These are phyloP conservation scores for Penicillium sp. DNA, from an alignment of 2,329 filamentous ascomycete species.

Conservation along the genomic window DNA sequence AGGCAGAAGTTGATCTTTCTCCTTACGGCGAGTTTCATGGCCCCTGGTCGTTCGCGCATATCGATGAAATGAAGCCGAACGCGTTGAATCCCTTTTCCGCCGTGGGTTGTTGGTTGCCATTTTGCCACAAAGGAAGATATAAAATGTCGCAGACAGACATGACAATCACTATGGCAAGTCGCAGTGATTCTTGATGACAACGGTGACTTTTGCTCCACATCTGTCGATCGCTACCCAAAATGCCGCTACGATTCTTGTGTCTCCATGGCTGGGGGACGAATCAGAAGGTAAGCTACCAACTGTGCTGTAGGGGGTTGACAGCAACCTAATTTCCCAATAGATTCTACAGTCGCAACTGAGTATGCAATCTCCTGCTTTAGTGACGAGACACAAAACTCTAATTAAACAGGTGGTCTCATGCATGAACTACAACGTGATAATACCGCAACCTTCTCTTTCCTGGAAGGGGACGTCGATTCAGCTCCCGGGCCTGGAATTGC, in stretches of 20 bases:
- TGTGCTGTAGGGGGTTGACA: not conserved
- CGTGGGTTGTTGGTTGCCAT: not conserved
- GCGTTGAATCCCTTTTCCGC: not conserved
- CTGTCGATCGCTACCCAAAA: slow-evolving; percentile 3
- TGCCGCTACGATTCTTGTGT: slow-evolving; percentile 33
- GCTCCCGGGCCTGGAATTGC: slow-evolving; percentile 30
- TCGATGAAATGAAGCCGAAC: not conserved
- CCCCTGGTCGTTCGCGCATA: not conserved
- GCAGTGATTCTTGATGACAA: not conserved
- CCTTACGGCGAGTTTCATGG: slow-evolving; percentile 1
- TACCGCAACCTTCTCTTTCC: slow-evolving; percentile 29
- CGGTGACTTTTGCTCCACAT: slow-evolving; percentile 1
- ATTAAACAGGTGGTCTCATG: slow-evolving; percentile 24
- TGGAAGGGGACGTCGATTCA: slow-evolving; percentile 32
- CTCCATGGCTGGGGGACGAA: slow-evolving; percentile 38
- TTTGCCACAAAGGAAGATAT: not conserved
- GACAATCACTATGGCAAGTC: not conserved
- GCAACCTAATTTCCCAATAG: slow-evolving; percentile 14
- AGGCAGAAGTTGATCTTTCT: not conserved
- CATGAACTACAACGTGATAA: slow-evolving; percentile 29
- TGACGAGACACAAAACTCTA: not conserved
- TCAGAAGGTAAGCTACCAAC: slow-evolving; percentile 20
- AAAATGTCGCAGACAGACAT: not conserved
- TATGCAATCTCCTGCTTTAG: slow-evolving; percentile 9
- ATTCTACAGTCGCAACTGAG: slow-evolving; percentile 31